phyloP scores from a whole-genome alignment of 495 filamentous ascomycete species.

The Lasiosphaeria ovina region DNA sequence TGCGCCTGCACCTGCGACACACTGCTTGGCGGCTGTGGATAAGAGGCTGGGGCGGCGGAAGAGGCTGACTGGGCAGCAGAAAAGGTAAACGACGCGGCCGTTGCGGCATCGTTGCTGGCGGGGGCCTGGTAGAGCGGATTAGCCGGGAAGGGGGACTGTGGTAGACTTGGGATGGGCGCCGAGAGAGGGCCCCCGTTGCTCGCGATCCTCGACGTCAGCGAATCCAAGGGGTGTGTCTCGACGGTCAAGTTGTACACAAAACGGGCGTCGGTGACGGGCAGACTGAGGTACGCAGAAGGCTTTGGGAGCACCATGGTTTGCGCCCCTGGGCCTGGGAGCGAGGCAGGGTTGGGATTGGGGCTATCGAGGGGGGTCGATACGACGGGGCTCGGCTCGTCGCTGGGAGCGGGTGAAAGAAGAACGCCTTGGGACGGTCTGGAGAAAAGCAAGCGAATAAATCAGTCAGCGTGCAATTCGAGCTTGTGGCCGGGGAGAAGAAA shows the following conservation, averaged over 20 bases:
- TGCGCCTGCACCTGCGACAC: neutral
- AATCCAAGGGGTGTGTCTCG: neutral
- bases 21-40: neutral
- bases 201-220: neutral
- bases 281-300: neutral
- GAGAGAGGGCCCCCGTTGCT: slow-evolving; percentile 1
- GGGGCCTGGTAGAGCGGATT: neutral
- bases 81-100: neutral
- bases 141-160: neutral
- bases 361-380: slow-evolving; percentile 29
- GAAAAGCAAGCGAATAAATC: neutral
- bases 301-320: slow-evolving; percentile 12
- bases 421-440: slow-evolving; percentile 26
- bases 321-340: slow-evolving; percentile 20
- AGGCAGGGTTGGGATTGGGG: slow-evolving; percentile 20
- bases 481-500: neutral
- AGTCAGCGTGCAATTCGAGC: slow-evolving; percentile 7
- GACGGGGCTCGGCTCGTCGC: slow-evolving; percentile 50
- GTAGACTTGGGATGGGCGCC: neutral
- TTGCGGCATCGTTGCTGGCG: neutral
- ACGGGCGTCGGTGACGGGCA: slow-evolving; percentile 26
- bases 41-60: neutral
- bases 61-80: neutral
- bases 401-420: slow-evolving; percentile 56
- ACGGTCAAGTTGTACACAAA: slow-evolving; percentile 21